Evolutionary conservation across 768 basidiomycete species (phyloP).

Genomic region (Tricholoma flavovirens): DNA sequence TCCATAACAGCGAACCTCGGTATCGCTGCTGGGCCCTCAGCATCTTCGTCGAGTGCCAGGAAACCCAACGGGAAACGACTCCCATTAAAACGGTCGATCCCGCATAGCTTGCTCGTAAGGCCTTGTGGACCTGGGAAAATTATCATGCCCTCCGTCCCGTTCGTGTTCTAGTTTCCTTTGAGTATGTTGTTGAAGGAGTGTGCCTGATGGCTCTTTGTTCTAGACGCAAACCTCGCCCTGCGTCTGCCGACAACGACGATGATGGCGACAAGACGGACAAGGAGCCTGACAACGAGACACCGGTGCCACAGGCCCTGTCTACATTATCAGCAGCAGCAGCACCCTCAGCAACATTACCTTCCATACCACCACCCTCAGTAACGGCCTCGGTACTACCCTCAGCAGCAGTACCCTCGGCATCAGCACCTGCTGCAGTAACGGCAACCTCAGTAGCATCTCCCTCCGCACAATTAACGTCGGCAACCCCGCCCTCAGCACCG

Average conservation of each 20-base stretch:
- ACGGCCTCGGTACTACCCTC: not conserved
- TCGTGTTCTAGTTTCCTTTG: constrained; percentile 83
- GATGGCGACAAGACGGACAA: not conserved
- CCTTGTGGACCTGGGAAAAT: constrained; percentile 30
- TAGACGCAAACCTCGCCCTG: not conserved
- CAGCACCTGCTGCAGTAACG: not conserved
- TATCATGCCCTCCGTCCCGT: constrained; percentile 86
- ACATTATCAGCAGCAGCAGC: not conserved
- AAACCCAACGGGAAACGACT: not conserved
- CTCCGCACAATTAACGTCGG: not conserved
- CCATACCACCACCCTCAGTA: not conserved
- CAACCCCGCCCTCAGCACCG: not conserved
- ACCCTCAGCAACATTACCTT: not conserved
- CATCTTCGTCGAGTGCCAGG: not conserved
- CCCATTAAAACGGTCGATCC: not conserved
- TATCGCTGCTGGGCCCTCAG: not conserved
- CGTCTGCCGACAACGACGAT: not conserved
- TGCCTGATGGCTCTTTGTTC: not conserved
- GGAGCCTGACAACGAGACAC: not conserved
- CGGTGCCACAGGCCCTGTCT: not conserved
- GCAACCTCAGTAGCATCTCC: not conserved
- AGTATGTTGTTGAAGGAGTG: constrained; percentile 52
- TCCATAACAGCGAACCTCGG: not conserved
- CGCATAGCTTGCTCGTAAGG: not conserved
- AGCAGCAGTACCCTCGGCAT: not conserved